Evolutionary conservation across 768 basidiomycete species (phyloP).

Genomic region (Neoboletus brunneissimus): DNA sequence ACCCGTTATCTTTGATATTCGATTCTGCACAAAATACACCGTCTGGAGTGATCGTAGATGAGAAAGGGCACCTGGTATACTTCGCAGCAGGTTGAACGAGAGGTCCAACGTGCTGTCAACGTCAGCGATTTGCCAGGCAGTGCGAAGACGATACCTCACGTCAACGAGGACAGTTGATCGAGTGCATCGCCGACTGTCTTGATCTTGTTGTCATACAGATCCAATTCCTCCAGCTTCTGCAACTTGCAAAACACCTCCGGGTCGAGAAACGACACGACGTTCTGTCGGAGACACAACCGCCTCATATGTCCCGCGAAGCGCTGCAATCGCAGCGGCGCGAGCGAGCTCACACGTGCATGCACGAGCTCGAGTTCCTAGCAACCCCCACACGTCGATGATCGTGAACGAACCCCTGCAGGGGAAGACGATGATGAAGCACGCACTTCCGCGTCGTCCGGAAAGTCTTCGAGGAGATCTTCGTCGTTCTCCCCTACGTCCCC

Average conservation of each 20-base stretch:
- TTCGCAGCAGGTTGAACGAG: conserved; percentile 88
- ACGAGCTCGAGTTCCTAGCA: conserved; percentile 82
- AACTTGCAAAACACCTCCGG: conserved; percentile 67
- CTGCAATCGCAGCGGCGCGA: conserved; percentile 62
- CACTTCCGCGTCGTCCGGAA: conserved; percentile 85
- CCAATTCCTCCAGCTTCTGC: conserved; percentile 77
- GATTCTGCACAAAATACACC: conserved; percentile 95
- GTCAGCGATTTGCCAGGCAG: not conserved
- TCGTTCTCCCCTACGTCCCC: conserved; percentile 48
- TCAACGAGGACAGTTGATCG: conserved; percentile 50
- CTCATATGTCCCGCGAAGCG: conserved; percentile 71
- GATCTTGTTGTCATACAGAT: conserved; percentile 94
- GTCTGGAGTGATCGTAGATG: conserved; percentile 63
- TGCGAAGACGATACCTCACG: conserved; percentile 39
- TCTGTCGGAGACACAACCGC: conserved; percentile 83
- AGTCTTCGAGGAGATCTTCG: conserved; percentile 69
- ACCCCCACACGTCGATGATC: not conserved
- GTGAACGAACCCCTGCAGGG: not conserved
- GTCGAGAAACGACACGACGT: conserved; percentile 70
- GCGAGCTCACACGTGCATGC: conserved; percentile 71
- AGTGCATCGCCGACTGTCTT: conserved; percentile 70
- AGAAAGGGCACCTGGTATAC: conserved; percentile 61
- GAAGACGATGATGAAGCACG: conserved; percentile 19
- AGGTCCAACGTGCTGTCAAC: conserved; percentile 73
- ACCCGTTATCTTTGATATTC: conserved; percentile 75